Evolutionary conservation across 495 filamentous ascomycete species (phyloP).

Genomic region (Podospora appendiculata): DNA sequence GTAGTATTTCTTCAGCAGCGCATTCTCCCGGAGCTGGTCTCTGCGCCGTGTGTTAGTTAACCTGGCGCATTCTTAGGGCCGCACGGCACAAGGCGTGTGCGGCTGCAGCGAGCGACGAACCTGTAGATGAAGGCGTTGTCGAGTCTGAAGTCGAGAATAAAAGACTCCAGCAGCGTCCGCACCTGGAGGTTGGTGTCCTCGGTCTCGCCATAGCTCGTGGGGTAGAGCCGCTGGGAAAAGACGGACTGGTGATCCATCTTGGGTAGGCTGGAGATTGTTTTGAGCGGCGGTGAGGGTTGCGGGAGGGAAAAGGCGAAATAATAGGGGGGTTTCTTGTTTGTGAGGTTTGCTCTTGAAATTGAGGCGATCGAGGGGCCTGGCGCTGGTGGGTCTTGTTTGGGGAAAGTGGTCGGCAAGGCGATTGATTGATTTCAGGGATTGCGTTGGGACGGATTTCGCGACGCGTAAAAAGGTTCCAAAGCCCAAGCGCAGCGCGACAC

Average conservation of each 20-base stretch:
- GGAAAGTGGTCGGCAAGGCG: neutral
- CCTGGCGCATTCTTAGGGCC: neutral
- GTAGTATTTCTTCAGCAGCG: constrained; percentile 87
- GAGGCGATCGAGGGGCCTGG: too few relatives aligned
- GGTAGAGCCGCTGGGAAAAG: constrained; percentile 54
- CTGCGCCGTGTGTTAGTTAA: constrained; percentile 39
- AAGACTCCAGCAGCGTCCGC: constrained; percentile 62
- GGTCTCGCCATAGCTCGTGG: constrained; percentile 38
- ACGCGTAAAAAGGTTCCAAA: neutral
- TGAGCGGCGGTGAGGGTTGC: neutral
- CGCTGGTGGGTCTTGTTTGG: too few relatives aligned
- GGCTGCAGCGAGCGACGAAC: constrained; percentile 19
- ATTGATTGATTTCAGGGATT: neutral
- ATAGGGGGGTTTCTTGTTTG: neutral
- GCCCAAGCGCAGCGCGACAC: neutral
- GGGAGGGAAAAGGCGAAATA: neutral
- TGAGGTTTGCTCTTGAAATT: neutral
- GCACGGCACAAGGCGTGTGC: too few relatives aligned
- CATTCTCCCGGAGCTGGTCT: constrained; percentile 94
- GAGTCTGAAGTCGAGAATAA: constrained; percentile 89
- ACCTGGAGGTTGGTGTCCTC: constrained; percentile 50
- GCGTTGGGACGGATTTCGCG: neutral
- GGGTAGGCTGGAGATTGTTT: neutral
- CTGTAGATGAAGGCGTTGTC: constrained; percentile 96
- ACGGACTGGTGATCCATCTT: constrained; percentile 84